Evolutionary conservation across 345 rosid species (phyloP).

Genomic region (Populus alba): DNA sequence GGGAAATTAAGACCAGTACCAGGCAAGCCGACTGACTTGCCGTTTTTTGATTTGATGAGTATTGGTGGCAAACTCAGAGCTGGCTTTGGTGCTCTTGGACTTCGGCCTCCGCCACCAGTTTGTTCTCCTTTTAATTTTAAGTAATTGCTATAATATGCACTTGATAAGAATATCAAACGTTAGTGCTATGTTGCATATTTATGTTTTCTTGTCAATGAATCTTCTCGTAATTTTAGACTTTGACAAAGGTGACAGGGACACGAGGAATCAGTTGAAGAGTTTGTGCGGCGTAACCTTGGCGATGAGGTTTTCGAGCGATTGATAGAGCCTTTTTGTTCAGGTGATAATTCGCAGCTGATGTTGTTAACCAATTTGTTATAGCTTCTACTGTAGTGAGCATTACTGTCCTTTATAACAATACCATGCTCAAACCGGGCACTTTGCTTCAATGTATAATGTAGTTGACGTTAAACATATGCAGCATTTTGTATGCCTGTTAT

Average conservation of each 20-base stretch:
- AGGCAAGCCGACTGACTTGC: conserved; percentile 63
- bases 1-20: conserved; percentile 92
- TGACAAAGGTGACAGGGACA: conserved; percentile 89
- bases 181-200: background rate
- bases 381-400: background rate
- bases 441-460: background rate
- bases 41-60: conserved; percentile 84
- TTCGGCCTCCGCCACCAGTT: conserved; percentile 89
- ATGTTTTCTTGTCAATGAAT: conserved; percentile 9
- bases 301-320: conserved; percentile 89
- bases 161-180: background rate
- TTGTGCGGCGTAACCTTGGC: conserved; percentile 92
- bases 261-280: conserved; percentile 94
- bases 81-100: conserved; percentile 80
- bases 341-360: conserved; percentile 23
- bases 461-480: background rate
- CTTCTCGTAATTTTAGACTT: conserved; percentile 47
- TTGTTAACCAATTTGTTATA: background rate
- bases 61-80: conserved; percentile 85
- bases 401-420: background rate
- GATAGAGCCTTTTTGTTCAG: conserved; percentile 97
- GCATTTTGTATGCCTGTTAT: background rate
- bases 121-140: conserved; percentile 38
- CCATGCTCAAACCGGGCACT: background rate
- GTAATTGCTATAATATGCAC: background rate